Base-by-base conservation (phyloP, 495 filamentous ascomycete species). In the Neurospora sp. region DNA sequence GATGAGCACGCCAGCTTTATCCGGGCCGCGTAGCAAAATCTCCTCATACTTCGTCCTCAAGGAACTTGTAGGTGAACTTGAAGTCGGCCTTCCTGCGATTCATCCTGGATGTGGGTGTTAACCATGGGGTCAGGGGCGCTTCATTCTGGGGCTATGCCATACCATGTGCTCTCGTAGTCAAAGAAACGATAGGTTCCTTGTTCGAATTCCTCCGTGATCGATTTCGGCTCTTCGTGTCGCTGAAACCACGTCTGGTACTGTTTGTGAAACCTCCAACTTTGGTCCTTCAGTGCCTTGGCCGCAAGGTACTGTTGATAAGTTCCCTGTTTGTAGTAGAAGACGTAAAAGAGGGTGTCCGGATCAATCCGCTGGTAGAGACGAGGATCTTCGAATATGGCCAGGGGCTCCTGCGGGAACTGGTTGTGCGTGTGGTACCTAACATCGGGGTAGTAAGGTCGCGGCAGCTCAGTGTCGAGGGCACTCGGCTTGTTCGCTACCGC, bases 181-280 rank as follows among this genome's bases (percentile, higher is more conserved):
- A 99, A 99, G 85, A 99, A 99, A 62, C 96, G 90, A 83, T 99
- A 99, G 6, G 96, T 98, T 37, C 96, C 96, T 82, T 99, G 95
- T 84, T 99, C 96, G 75, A 92, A 98, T 80, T 99, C 96, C 79
- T 99, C 96, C 0, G 96, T 98, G 78, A 99, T 99, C 62, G 89
- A 93, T 84, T 99, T 98, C 23, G 96, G 96, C 84, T 99, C 96
- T 79, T 99, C 96, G 77, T 99, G 96, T 48, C 96, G 88, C 82
- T 99, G 96, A 75, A 99, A 99, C 96, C 96, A 99, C 11, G 96
- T 99, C 81, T 99, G 96, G 80, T 98, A 99, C 80, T 98, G 96
- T 84, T 98, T 99, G 81, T 99, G 96, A 82, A 99, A 99, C 40
- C 96, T 87, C 96, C 96, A 99, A 79, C 96, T 98, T 82, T 98